Percentiles rank a stretch among this genome's conserved stretches.
Conservation (phyloP, 2,329 filamentous ascomycete genomes). For the Cordyceps farinosa region DNA sequence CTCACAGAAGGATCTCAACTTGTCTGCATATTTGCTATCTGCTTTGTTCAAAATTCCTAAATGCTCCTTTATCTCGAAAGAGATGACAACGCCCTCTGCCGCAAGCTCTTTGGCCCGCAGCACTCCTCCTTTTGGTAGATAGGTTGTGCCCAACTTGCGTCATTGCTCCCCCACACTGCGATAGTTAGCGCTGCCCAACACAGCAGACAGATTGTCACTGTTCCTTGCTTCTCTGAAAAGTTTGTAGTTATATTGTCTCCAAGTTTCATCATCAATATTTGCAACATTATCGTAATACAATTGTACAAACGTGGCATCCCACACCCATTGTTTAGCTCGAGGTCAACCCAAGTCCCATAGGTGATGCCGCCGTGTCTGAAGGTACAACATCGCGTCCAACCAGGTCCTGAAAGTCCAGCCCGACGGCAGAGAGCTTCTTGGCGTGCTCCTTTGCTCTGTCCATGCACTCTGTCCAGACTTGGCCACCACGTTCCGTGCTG, state of each 20-base stretch:
- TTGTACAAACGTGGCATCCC: background rate
- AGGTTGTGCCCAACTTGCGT: conserved; percentile 10
- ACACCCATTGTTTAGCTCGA: background rate
- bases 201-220: background rate
- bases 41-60: background rate
- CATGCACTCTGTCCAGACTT: conserved; percentile 80
- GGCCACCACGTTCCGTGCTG: conserved; percentile 72
- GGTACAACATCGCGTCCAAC: conserved; percentile 57
- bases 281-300: conserved; percentile 10
- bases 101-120: background rate
- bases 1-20: background rate
- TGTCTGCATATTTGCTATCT: background rate
- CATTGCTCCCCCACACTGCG: conserved; percentile 4
- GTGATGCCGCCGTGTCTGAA: conserved; percentile 27
- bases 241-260: background rate
- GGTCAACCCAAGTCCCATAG: conserved; percentile 42
- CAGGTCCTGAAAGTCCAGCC: conserved; percentile 82
- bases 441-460: conserved; percentile 78
- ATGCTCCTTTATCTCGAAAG: background rate
- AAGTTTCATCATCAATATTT: conserved; percentile 9
- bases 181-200: background rate
- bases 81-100: background rate
- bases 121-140: background rate
- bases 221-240: background rate
- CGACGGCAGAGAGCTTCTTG: conserved; percentile 74